Evolutionary conservation across 192 early-diverging fungal species (phyloP).

Genomic region (Coemansia sp.): DNA sequence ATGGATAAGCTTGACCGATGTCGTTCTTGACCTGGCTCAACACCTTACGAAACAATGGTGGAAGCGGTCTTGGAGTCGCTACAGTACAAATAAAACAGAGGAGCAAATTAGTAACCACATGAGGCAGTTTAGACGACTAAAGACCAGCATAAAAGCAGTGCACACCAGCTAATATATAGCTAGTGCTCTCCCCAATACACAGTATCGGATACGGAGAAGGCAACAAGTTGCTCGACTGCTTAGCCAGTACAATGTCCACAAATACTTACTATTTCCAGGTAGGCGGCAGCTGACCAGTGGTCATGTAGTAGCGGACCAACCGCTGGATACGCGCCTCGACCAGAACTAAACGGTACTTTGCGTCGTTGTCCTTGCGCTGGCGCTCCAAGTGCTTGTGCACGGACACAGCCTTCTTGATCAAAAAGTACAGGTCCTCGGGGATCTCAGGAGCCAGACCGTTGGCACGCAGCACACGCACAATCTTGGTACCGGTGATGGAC

Average conservation of each 20-base stretch:
- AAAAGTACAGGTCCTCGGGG: constrained; percentile 98
- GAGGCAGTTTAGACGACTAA: constrained; percentile 40
- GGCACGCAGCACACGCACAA: constrained; percentile 97
- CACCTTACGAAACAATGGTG: constrained; percentile 74
- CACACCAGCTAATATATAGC: too few relatives aligned
- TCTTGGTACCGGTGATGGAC: constrained; percentile 98
- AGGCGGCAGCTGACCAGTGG: constrained; percentile 89
- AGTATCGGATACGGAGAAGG: constrained; percentile 15
- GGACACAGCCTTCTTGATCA: constrained; percentile 99
- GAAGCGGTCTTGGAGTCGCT: constrained; percentile 72
- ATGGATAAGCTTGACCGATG: too few relatives aligned
- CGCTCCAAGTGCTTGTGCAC: constrained; percentile 99
- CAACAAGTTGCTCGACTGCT: constrained; percentile 13
- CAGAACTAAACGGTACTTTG: constrained; percentile 98
- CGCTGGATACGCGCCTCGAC: constrained; percentile 98
- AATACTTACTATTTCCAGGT: constrained; percentile 97
- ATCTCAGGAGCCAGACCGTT: constrained; percentile 94
- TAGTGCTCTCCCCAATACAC: too few relatives aligned
- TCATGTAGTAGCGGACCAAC: constrained; percentile 99
- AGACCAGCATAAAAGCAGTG: constrained; percentile 31
- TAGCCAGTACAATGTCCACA: constrained; percentile 42
- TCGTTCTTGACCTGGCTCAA: too few relatives aligned
- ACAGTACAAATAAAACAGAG: constrained; percentile 3
- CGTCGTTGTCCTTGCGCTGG: constrained; percentile 97
- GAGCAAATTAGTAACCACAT: too few relatives aligned